Evolutionary conservation across 805 yeast genomes (phyloP).

Genomic region (Zygoascus tannicola): DNA sequence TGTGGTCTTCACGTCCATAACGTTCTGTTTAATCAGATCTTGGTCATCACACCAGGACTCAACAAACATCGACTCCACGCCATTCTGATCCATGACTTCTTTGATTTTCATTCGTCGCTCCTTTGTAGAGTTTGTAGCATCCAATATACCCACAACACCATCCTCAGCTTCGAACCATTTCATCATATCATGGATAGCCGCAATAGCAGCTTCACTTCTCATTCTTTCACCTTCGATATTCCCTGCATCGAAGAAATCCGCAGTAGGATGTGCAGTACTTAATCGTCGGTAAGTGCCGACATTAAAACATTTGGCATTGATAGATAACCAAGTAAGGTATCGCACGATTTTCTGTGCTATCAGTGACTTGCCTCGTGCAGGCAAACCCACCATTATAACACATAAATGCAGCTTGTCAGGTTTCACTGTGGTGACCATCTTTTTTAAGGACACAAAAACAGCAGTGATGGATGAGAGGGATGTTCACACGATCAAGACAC

Average conservation of each 20-base stretch:
- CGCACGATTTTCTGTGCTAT: constrained; percentile 92
- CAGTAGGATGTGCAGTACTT: constrained; percentile 52
- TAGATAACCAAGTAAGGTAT: constrained; percentile 85
- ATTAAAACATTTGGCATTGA: constrained; percentile 77
- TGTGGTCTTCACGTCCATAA: constrained; percentile 76
- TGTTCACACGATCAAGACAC: too few species aligned
- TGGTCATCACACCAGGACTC: constrained; percentile 88
- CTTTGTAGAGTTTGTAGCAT: constrained; percentile 83
- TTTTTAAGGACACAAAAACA: too few species aligned
- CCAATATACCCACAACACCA: constrained; percentile 87
- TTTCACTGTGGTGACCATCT: constrained; percentile 1
- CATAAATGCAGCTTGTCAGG: constrained; percentile 57
- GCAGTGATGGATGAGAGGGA: too few species aligned
- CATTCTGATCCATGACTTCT: constrained; percentile 34
- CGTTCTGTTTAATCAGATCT: constrained; percentile 66
- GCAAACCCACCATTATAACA: constrained; percentile 57
- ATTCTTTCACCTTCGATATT: constrained; percentile 56
- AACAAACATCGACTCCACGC: constrained; percentile 81
- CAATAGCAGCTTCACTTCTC: constrained; percentile 59
- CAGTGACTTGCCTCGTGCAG: constrained; percentile 78
- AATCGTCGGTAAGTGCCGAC: constrained; percentile 79
- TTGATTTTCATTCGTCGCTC: constrained; percentile 59
- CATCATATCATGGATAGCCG: constrained; percentile 73
- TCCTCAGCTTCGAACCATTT: constrained; percentile 72
- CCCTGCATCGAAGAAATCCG: constrained; percentile 64